Evolutionary conservation across 2,329 filamentous ascomycete species (phyloP).

Genomic region (Alternaria sp.): DNA sequence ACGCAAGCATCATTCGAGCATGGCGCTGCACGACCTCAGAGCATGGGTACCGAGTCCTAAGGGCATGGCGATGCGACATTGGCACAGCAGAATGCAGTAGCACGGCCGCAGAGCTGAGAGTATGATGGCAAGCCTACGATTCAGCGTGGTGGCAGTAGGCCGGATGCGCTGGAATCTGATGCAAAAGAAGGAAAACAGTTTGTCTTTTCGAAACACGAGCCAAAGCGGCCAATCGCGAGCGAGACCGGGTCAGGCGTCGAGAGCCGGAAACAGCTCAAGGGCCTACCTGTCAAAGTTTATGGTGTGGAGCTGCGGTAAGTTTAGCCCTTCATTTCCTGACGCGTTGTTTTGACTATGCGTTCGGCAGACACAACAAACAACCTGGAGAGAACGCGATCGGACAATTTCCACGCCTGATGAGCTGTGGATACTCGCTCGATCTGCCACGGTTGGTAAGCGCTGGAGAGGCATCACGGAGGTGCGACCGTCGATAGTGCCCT

Average conservation of each 20-base stretch:
- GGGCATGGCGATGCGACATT: slow-evolving; percentile 26
- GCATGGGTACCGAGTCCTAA: slow-evolving; percentile 30
- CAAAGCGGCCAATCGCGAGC: slow-evolving; percentile 28
- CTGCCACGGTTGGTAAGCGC: slow-evolving; percentile 7
- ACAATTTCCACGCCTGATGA: background rate
- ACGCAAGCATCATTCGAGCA: slow-evolving; percentile 40
- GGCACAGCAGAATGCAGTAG: slow-evolving; percentile 32
- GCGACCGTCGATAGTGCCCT: slow-evolving; percentile 28
- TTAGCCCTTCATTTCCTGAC: slow-evolving; percentile 45
- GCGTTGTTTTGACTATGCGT: slow-evolving; percentile 45
- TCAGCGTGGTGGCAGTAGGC: slow-evolving; percentile 16
- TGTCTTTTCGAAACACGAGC: slow-evolving; percentile 14
- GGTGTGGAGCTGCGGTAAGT: slow-evolving; percentile 29
- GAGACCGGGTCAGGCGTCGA: slow-evolving; percentile 10
- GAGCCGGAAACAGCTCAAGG: slow-evolving; percentile 29
- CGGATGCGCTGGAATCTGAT: slow-evolving; percentile 17
- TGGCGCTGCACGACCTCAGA: slow-evolving; percentile 34
- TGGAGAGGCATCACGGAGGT: slow-evolving; percentile 14
- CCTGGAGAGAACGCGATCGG: background rate
- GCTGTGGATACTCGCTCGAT: slow-evolving; percentile 1
- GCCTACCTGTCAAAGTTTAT: slow-evolving; percentile 37
- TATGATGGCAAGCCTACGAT: slow-evolving; percentile 6
- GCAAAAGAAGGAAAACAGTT: slow-evolving; percentile 22
- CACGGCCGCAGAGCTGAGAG: slow-evolving; percentile 24
- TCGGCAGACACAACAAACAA: slow-evolving; percentile 35